phyloP scores from a whole-genome alignment of 805 yeast species.

The Yamadazyma olivae region DNA sequence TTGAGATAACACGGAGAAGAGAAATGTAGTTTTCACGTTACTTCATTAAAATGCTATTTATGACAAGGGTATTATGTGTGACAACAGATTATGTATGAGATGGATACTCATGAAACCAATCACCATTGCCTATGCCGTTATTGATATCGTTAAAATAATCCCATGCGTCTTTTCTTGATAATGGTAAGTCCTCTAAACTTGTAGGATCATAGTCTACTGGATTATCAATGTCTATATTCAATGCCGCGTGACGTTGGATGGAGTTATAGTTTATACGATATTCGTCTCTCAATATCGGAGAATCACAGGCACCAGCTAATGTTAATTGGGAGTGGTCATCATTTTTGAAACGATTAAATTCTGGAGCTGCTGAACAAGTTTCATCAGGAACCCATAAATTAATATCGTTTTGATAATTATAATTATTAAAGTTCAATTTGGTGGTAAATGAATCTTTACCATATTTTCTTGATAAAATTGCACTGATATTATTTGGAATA shows the following conservation, averaged over 20 bases:
- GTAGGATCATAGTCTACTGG: slow-evolving; percentile 23
- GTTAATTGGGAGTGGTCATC: slow-evolving; percentile 26
- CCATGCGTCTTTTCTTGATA: slow-evolving; percentile 39
- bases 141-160: slow-evolving; percentile 25
- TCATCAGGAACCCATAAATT: slow-evolving; percentile 46
- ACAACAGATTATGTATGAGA: too few species aligned
- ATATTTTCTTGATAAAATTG: slow-evolving; percentile 29
- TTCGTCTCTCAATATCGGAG: slow-evolving; percentile 33
- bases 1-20: too few species aligned
- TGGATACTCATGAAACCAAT: slow-evolving; percentile 20
- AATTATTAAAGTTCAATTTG: slow-evolving; percentile 22
- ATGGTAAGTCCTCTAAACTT: slow-evolving; percentile 35
- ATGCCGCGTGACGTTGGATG: slow-evolving; percentile 20
- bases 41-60: too few species aligned
- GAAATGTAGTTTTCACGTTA: too few species aligned
- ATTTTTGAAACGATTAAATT: slow-evolving; percentile 17
- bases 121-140: slow-evolving; percentile 9
- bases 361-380: slow-evolving; percentile 33
- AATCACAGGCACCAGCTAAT: slow-evolving; percentile 38
- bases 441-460: slow-evolving; percentile 28
- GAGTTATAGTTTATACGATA: slow-evolving; percentile 26
- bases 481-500: slow-evolving; percentile 31
- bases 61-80: too few species aligned
- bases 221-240: slow-evolving; percentile 22
- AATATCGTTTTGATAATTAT: slow-evolving; percentile 42